These are phyloP conservation scores for Pseudozyma tsukubaensis DNA, from an alignment of 1,284 basidiomycete species.

Conservation along the genomic window DNA sequence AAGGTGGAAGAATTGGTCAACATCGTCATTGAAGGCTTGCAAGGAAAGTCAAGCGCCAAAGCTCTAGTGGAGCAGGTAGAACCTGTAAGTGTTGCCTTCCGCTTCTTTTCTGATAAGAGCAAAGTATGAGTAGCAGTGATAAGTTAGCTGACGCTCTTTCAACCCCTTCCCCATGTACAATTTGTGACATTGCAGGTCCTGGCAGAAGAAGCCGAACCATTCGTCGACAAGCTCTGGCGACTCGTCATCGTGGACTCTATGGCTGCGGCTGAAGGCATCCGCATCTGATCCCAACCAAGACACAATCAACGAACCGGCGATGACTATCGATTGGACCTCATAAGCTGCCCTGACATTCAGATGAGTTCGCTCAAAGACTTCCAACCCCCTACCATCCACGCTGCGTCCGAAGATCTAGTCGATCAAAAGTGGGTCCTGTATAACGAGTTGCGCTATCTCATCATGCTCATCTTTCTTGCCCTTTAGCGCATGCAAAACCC, in stretches of 20 bases:
- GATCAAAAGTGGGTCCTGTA: too few relatives aligned
- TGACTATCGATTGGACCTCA: neutral
- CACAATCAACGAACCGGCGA: neutral
- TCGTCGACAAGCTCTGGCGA: slow-evolving; percentile 61
- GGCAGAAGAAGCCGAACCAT: slow-evolving; percentile 59
- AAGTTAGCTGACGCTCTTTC: neutral
- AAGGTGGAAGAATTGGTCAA: slow-evolving; percentile 60
- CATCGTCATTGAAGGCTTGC: slow-evolving; percentile 50
- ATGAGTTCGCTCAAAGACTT: slow-evolving; percentile 1
- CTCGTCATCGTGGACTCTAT: slow-evolving; percentile 55
- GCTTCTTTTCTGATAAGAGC: too few relatives aligned
- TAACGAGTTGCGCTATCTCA: neutral
- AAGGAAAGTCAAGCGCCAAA: slow-evolving; percentile 26
- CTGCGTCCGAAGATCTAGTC: neutral
- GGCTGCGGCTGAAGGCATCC: slow-evolving; percentile 38
- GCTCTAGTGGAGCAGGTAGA: slow-evolving; percentile 54
- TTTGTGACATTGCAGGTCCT: slow-evolving; percentile 34
- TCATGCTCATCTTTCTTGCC: too few relatives aligned
- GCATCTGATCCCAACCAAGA: neutral
- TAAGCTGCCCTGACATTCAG: neutral
- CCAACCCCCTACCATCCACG: neutral
- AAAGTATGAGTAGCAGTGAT: neutral
- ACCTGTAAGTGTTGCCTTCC: slow-evolving; percentile 44
- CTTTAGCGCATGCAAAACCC: too few relatives aligned
- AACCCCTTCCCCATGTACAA: neutral